Base-by-base conservation (phyloP, 345 rosid genomes). In the Brassica juncea region DNA sequence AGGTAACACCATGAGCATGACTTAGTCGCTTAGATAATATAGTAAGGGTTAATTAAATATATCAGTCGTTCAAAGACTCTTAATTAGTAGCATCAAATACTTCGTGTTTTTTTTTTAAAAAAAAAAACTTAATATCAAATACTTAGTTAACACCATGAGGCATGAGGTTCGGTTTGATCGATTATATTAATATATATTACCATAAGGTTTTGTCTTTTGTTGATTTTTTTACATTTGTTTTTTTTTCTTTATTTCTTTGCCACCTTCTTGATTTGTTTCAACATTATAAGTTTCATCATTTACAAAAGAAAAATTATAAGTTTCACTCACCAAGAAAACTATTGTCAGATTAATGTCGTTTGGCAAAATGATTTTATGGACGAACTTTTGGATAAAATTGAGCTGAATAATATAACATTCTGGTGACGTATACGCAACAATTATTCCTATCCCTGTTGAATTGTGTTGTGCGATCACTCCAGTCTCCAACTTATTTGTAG, bases 301-400 rank as follows among this genome's bases (percentile, higher is more conserved):
- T 23, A 23, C 25, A 23, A 23, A 23, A 23, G 25, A 23, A 23
- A 23, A 23, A 60, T 60, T 42, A 6, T 21, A 44, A 42, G 52
- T 44, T 19, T 44, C 68, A 44, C 62, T 61, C 68, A 21, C 25
- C 11, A 30, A 60, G 37, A 64, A 60, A 70, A 3, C 14, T 47
- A n/a, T 61, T 61, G 66, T 35, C 76, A 64, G 30, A 19, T 55
- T 37, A 71, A 30, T 66, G 61, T 58, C 73, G 7, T 72, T 57
- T 28, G 31, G 37, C 14, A 21, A 78, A 54, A 65, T 78, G 35
- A 58, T 57, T 72, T 72, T 66, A 14, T 9, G 49, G 72, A 72
- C 39, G 68, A 58, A 28, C 66, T 78, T 15, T 72, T 19, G 52
- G 21, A 31, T 39, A 78, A 66, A 58, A 72, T 72, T 66, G 82